Base-by-base conservation (phyloP, 2,329 filamentous ascomycete species). In the Torrubiella hemipterigena region DNA sequence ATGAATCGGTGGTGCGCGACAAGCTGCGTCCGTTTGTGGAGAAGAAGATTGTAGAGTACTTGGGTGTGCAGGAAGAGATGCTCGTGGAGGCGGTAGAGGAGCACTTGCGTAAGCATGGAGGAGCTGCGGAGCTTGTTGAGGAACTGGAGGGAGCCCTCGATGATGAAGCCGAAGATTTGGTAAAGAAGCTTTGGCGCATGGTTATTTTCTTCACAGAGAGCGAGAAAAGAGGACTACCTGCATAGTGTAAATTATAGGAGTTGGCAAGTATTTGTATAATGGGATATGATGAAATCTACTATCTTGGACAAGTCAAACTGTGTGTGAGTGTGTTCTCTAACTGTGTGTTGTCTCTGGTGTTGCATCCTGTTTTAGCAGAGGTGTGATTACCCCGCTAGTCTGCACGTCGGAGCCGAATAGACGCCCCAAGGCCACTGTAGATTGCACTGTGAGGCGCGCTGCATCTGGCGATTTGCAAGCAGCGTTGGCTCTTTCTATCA, bases 181-280 rank as follows among this genome's bases (percentile, higher is more conserved):
- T 96, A 30, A 93, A 85, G 72, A 96, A 95, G 62, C 70, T 98
- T 21, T 98, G 91, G 91, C 76, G 89, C 30, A 93, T 96, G 85
- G 77, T 95, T 35, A 93, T 96, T 48, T 96, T 95, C 73, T 95
- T 89, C 48, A 91, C 84, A 6, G 89, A 96, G 57, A 83, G 81
- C 48, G 89, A 94, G 68, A 93, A 91, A 63, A 68, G 86, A 40
- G 87, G 87, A 3, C 63, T 95, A 38, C 81, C 81, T 14, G 73
- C 76, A 30, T 84, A 63, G 11, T 24, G 22, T 24, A 24, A 24
- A 24, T n/a, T 11, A 24, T 24, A 14, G 22, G 22, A 11, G 22
- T 24, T 24, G 22, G 22, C 12, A 14, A n/a, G 12, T 12, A 24
- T 5, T 22, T 24, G 5, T 24, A 11, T 6, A 24, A 24, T 11